Percentiles rank a stretch among this genome's conserved stretches.
Conservation (phyloP, 257 asterid species). For the Phtheirospermum japonicum region DNA sequence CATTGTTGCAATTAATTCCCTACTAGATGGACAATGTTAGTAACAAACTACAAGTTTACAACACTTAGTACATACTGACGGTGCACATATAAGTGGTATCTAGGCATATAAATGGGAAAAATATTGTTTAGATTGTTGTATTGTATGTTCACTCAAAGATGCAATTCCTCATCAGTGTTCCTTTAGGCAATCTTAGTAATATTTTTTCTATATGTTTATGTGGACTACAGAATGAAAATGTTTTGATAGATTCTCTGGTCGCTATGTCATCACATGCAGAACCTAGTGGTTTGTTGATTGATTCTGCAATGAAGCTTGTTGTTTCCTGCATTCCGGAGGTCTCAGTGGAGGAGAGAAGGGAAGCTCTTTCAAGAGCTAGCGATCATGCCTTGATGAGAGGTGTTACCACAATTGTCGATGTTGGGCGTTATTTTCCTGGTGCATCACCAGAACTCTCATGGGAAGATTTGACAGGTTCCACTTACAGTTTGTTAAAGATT, state of each 20-base stretch:
- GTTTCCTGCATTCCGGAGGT: conserved; percentile 63
- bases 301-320: conserved; percentile 90
- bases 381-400: conserved; percentile 74
- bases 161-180: not conserved
- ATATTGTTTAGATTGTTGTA: not conserved
- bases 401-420: conserved; percentile 85
- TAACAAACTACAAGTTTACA: not conserved
- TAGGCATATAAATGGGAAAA: not conserved
- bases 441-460: conserved; percentile 63
- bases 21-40: not conserved
- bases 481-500: conserved; percentile 15
- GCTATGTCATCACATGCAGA: conserved; percentile 49
- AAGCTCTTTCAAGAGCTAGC: conserved; percentile 79
- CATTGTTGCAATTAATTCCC: not conserved
- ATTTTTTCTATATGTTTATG: no score
- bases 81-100: not conserved
- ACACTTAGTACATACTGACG: not conserved
- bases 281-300: conserved; percentile 85
- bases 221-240: conserved; percentile 10
- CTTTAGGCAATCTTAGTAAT: conserved; percentile 1
- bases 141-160: not conserved
- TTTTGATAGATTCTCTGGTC: conserved; percentile 28
- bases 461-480: conserved; percentile 90
- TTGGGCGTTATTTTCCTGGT: conserved; percentile 92
- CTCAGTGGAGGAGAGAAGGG: conserved; percentile 73